Conservation (phyloP, 2,329 filamentous ascomycete species). For the Pseudocercospora vitis region DNA sequence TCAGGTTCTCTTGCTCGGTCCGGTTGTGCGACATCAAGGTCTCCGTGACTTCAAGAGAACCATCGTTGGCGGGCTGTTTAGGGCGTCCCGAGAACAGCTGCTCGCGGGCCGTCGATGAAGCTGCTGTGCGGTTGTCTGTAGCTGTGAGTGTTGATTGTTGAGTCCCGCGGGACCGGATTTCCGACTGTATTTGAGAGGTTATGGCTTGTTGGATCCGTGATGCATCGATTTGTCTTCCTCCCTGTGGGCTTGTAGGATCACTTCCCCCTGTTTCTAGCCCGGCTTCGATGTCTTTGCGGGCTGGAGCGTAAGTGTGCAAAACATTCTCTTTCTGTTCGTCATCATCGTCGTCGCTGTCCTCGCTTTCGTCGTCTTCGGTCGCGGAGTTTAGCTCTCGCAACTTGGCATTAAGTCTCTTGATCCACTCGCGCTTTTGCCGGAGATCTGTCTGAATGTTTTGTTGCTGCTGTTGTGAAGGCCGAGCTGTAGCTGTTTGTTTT, state of each 20-base stretch:
- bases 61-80: slow-evolving; percentile 12
- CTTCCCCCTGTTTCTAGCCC: slow-evolving; percentile 28
- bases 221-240: background rate
- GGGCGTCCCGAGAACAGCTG: slow-evolving; percentile 39
- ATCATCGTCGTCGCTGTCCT: slow-evolving; percentile 43
- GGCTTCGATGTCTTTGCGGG: slow-evolving; percentile 34
- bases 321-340: slow-evolving; percentile 46
- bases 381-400: slow-evolving; percentile 68
- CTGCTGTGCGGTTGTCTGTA: slow-evolving; percentile 32
- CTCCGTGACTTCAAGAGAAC: slow-evolving; percentile 51
- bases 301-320: slow-evolving; percentile 45
- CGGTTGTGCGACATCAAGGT: slow-evolving; percentile 74
- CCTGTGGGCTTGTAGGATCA: background rate
- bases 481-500: slow-evolving; percentile 61
- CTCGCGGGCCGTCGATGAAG: slow-evolving; percentile 38
- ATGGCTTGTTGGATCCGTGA: slow-evolving; percentile 19
- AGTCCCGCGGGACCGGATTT: slow-evolving; percentile 31
- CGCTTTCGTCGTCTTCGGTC: slow-evolving; percentile 42
- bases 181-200: slow-evolving; percentile 19
- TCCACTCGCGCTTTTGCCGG: slow-evolving; percentile 62
- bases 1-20: slow-evolving; percentile 78
- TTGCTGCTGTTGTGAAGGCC: slow-evolving; percentile 59
- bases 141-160: slow-evolving; percentile 18
- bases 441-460: slow-evolving; percentile 64
- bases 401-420: slow-evolving; percentile 66